phyloP scores from a whole-genome alignment of 805 yeast genomes.

The Isabelozyma heimii region DNA sequence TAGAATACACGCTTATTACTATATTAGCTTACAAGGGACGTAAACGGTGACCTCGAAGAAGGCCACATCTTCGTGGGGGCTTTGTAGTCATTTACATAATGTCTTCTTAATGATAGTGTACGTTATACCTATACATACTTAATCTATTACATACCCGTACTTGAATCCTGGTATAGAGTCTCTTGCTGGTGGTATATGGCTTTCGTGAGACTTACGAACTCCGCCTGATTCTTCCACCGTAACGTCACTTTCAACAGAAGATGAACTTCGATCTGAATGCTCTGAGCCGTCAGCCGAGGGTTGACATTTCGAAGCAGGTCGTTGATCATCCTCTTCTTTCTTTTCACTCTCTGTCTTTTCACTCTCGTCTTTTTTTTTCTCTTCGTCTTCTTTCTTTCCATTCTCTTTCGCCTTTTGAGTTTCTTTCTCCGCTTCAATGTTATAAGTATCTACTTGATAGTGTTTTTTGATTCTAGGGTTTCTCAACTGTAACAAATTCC shows the following conservation, averaged over 20 bases:
- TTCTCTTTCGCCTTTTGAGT: background rate
- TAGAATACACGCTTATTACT: no score
- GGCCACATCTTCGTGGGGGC: no score
- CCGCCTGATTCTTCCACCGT: background rate
- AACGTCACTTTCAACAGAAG: constrained; percentile 6
- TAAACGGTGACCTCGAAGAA: no score
- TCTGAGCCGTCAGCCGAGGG: background rate
- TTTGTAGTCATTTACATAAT: no score
- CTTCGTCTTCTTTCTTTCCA: background rate
- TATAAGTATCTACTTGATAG: constrained; percentile 13
- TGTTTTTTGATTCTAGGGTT: constrained; percentile 29
- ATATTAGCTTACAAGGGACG: no score
- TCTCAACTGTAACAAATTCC: constrained; percentile 16
- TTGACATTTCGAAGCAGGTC: background rate
- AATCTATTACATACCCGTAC: constrained; percentile 13
- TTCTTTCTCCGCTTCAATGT: background rate
- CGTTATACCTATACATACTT: background rate
- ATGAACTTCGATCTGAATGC: background rate
- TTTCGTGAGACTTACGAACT: background rate
- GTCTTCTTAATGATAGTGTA: no score
- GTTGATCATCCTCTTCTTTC: no score
- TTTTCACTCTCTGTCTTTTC: background rate
- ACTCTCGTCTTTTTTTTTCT: background rate
- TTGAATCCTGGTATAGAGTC: constrained; percentile 13
- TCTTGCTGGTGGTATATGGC: background rate